Base-by-base conservation (phyloP, 345 rosid genomes). In the Pugionium dolabratum region DNA sequence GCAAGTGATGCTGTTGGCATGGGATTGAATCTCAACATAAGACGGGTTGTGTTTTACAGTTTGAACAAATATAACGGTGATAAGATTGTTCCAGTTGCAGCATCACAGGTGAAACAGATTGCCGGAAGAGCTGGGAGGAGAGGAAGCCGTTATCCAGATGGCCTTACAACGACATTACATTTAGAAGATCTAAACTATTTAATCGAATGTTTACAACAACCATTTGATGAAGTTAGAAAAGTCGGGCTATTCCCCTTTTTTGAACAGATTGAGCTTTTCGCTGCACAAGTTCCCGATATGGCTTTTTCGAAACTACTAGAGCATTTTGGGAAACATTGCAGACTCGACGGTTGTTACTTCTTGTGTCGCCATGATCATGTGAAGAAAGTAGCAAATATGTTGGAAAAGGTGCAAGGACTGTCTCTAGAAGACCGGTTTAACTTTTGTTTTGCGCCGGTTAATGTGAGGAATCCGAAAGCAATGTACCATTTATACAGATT, bases 1-100 rank as follows among this genome's bases (percentile, higher is more conserved):
- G 97, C 98, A 3, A 93, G 98, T 40, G 98, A 93, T 81, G 97
- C 98, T 0, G 94, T 93, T 46, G 97, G 98, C 48, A 90, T 86
- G 98, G 97, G 98, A 31, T 77, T 93, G 80, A 93, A 93, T 77
- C 96, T 90, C 44, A 90, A 90, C 73, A 93, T 93, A 55, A 80
- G 97, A 79, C 77, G 98, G 63, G 95, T 93, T 36, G 91, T 93
- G 37, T 93, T 92, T 55, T 67, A 86, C 72, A 80, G 73, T 40
- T 82, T 93, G 63, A 71, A 83, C 9, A 93, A 93, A 70, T 93
- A 86, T 72, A 90, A 93, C 37, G 98, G 98, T 4, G 88, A 87
- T 64, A 93, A 81, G 81, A 69, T 80, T 7, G 90, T 89, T 62
- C 86, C 94, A 7, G 96, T 93, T 8, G 86, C 93, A 0, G 85